Evolutionary conservation across 257 asterid genomes (phyloP).

Genomic region (Leptodermis oblonga): DNA sequence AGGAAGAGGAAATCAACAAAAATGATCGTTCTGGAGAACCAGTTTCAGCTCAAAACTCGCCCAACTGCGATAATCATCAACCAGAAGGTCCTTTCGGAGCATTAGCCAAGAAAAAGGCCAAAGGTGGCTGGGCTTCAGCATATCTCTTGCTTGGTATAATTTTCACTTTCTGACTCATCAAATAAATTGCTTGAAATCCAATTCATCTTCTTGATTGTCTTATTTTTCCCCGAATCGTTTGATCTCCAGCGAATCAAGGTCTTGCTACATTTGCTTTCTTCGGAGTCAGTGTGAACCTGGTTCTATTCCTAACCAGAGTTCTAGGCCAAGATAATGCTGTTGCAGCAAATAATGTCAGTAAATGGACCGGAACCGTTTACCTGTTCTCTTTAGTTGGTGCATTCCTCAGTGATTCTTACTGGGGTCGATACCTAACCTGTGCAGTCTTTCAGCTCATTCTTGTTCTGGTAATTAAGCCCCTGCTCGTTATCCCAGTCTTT

Average conservation of each 20-base stretch:
- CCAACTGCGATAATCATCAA: constrained; percentile 2
- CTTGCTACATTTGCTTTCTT: constrained; percentile 79
- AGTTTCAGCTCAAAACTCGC: neutral
- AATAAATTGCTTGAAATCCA: too few species aligned
- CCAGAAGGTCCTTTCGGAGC: neutral
- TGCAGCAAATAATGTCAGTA: constrained; percentile 81
- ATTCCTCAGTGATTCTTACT: constrained; percentile 76
- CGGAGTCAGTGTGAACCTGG: constrained; percentile 81
- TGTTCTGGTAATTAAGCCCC: constrained; percentile 51
- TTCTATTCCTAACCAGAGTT: constrained; percentile 67
- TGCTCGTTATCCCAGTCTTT: too few species aligned
- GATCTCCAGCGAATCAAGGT: constrained; percentile 60
- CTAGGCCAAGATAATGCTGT: constrained; percentile 61
- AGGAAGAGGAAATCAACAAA: constrained; percentile 5
- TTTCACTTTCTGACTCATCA: neutral
- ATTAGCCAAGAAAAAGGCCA: constrained; percentile 17
- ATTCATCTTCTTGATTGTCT: too few species aligned
- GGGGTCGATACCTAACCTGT: constrained; percentile 81
- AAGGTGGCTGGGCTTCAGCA: constrained; percentile 64
- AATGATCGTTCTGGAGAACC: constrained; percentile 8
- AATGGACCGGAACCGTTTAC: constrained; percentile 84
- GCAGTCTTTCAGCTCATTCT: constrained; percentile 60
- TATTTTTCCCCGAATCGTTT: too few species aligned
- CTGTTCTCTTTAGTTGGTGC: constrained; percentile 77
- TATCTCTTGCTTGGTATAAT: constrained; percentile 58